Evolutionary conservation across 345 rosid species (phyloP).

Genomic region (Aethionema arabicum): DNA sequence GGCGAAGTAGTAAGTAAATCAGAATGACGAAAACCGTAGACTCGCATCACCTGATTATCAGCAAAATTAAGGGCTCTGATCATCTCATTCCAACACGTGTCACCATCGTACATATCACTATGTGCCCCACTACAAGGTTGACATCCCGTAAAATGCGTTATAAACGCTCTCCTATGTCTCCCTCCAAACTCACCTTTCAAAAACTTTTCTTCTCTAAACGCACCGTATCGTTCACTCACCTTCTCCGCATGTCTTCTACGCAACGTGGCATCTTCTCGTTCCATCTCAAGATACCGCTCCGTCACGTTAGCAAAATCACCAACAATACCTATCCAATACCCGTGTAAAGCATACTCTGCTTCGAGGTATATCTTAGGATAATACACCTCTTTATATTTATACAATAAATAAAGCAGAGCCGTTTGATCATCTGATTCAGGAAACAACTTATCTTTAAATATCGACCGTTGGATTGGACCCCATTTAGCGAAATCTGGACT

Average conservation of each 20-base stretch:
- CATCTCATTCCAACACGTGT: conserved; percentile 82
- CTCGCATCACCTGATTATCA: conserved; percentile 83
- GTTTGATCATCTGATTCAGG: conserved; percentile 88
- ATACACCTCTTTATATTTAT: conserved; percentile 50
- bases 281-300: conserved; percentile 50
- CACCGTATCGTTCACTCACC: conserved; percentile 74
- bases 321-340: conserved; percentile 68
- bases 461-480: conserved; percentile 65
- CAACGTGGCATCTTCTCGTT: conserved; percentile 44
- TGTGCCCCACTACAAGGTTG: conserved; percentile 91
- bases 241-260: conserved; percentile 77
- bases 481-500: conserved; percentile 53
- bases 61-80: conserved; percentile 80
- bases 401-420: conserved; percentile 65
- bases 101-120: conserved; percentile 58
- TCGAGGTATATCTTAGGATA: conserved; percentile 64
- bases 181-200: conserved; percentile 57
- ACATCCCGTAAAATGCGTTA: conserved; percentile 94
- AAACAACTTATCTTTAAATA: conserved; percentile 76
- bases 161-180: conserved; percentile 59
- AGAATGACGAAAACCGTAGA: conserved; percentile 64
- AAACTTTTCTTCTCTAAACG: conserved; percentile 51
- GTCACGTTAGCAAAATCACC: conserved; percentile 60
- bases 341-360: conserved; percentile 61
- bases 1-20: conserved; percentile 58